phyloP scores from a whole-genome alignment of 345 rosid genomes.

The Populus euphratica region DNA sequence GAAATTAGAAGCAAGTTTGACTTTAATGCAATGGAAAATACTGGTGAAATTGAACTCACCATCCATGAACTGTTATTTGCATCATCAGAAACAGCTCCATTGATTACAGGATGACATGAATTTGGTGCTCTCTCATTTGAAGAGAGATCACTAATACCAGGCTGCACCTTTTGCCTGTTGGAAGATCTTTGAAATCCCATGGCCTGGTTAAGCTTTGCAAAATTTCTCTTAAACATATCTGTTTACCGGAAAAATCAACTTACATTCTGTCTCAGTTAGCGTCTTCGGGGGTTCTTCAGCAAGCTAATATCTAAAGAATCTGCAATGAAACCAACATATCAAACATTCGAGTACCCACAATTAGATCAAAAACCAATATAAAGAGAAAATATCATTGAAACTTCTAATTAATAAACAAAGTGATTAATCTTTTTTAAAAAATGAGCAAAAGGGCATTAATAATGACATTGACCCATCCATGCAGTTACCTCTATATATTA shows the following conservation, averaged over 20 bases:
- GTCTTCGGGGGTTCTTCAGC: neutral
- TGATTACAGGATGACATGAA: neutral
- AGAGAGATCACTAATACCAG: neutral
- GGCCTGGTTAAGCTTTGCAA: slow-evolving; percentile 21
- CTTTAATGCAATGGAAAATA: neutral
- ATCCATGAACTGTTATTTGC: slow-evolving; percentile 36
- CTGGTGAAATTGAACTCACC: slow-evolving; percentile 22
- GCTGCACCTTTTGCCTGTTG: slow-evolving; percentile 22
- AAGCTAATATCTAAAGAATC: neutral
- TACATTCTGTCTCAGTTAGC: neutral
- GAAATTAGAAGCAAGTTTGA: neutral
- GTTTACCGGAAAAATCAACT: neutral
- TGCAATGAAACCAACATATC: neutral
- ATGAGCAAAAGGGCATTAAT: neutral
- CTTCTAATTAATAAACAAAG: neutral
- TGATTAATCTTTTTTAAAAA: neutral
- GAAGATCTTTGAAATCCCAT: slow-evolving; percentile 35
- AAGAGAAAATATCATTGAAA: neutral
- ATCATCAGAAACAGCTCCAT: slow-evolving; percentile 5
- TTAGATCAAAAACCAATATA: neutral
- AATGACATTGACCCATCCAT: neutral
- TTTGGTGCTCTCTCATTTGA: slow-evolving; percentile 1
- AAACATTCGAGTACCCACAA: neutral
- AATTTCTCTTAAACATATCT: slow-evolving; percentile 17
- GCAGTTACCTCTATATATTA: neutral